phyloP scores from a whole-genome alignment of 1,284 basidiomycete species.

The Meira miltonrushii region DNA sequence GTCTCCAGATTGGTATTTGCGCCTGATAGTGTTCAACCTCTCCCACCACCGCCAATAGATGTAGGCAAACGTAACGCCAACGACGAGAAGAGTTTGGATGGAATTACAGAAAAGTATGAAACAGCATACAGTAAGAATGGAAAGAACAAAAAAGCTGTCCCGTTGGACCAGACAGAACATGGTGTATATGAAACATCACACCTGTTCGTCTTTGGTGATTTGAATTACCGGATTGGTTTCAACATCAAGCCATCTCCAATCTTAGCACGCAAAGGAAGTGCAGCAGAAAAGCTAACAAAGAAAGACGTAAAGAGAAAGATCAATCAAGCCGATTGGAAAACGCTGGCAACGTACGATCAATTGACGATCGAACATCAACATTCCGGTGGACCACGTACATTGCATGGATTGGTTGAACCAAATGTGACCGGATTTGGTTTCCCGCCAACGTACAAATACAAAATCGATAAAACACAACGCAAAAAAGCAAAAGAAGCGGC shows the following conservation, averaged over 20 bases:
- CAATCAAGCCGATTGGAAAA: constrained; percentile 25
- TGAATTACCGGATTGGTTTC: constrained; percentile 50
- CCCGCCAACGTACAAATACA: constrained; percentile 51
- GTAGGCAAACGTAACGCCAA: not conserved
- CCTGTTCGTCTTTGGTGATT: constrained; percentile 51
- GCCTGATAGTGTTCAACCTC: constrained; percentile 17
- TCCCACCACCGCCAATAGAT: constrained; percentile 4
- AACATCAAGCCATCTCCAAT: constrained; percentile 17
- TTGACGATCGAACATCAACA: constrained; percentile 19
- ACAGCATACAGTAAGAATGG: constrained; percentile 62
- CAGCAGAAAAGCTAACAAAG: constrained; percentile 23
- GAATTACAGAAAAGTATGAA: constrained; percentile 52
- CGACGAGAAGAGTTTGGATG: constrained; percentile 18
- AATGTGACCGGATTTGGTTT: constrained; percentile 24
- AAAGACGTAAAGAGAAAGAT: constrained; percentile 19
- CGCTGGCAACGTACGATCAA: constrained; percentile 43
- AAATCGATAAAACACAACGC: constrained; percentile 16
- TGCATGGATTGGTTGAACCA: constrained; percentile 43
- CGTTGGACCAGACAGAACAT: constrained; percentile 38
- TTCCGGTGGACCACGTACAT: constrained; percentile 23
- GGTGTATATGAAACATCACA: constrained; percentile 51
- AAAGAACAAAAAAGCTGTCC: constrained; percentile 59
- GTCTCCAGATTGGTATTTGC: constrained; percentile 73
- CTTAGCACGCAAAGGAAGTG: constrained; percentile 20
- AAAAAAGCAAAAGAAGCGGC: constrained; percentile 17